A percentile compares a stretch with the other conserved stretches of the same genome.
Conservation (phyloP, 1,284 basidiomycete species). For the Cystobasidium pallidum region DNA sequence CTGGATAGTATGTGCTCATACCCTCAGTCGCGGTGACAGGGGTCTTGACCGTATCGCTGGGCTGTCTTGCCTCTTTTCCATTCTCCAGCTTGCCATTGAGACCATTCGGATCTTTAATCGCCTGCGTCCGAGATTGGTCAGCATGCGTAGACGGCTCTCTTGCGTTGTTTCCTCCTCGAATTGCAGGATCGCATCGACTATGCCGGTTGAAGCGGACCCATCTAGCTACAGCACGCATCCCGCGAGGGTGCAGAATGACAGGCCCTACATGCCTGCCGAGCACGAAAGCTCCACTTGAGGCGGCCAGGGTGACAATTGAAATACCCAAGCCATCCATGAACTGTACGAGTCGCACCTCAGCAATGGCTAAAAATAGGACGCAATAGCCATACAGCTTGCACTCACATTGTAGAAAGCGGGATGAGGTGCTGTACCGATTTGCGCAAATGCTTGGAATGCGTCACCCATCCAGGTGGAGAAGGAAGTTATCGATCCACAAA, state of each 20-base stretch:
- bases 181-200: neutral
- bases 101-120: neutral
- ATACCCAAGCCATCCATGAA: conserved; percentile 83
- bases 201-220: conserved; percentile 18
- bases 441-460: conserved; percentile 79
- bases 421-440: conserved; percentile 55
- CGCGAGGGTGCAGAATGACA: conserved; percentile 22
- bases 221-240: neutral
- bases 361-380: neutral
- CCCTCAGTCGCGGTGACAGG: neutral
- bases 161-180: neutral
- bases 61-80: neutral
- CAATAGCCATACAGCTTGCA: neutral
- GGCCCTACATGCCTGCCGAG: conserved; percentile 44
- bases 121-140: neutral
- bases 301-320: conserved; percentile 73
- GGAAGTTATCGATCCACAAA: conserved; percentile 94
- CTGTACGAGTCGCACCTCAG: conserved; percentile 59
- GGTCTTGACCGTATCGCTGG: neutral
- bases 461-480: conserved; percentile 95
- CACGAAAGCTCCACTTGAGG: conserved; percentile 55
- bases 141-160: neutral
- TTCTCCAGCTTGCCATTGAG: neutral
- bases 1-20: conserved; percentile 57
- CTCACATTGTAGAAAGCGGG: conserved; percentile 77